These are phyloP conservation scores for Apiospora marii DNA, from an alignment of 2,329 filamentous ascomycete species.

Conservation along the genomic window DNA sequence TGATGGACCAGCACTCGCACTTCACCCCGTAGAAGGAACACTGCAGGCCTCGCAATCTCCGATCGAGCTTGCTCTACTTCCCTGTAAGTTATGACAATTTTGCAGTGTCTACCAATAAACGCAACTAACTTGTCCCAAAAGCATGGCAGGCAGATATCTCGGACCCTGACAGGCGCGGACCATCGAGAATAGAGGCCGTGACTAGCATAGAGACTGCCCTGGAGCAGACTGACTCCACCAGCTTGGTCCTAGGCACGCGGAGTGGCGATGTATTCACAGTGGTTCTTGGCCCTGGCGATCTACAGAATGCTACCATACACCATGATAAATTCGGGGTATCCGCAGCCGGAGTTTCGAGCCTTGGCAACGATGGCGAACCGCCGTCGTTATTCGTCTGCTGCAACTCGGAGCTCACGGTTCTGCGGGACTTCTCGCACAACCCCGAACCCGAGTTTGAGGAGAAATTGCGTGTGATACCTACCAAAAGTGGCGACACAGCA, in stretches of 20 bases:
- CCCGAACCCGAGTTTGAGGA: constrained; percentile 43
- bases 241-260: constrained; percentile 57
- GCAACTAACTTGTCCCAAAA: neutral
- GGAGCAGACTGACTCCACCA: constrained; percentile 37
- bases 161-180: neutral
- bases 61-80: neutral
- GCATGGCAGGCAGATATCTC: neutral
- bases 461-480: constrained; percentile 59
- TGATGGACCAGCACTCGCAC: constrained; percentile 31
- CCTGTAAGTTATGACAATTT: neutral
- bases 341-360: constrained; percentile 37
- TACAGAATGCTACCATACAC: constrained; percentile 28
- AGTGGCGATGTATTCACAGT: constrained; percentile 59
- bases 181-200: constrained; percentile 47
- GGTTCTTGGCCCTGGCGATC: constrained; percentile 30
- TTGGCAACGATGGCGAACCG: constrained; percentile 49
- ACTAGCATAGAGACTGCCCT: constrained; percentile 53
- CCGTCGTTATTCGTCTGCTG: constrained; percentile 53
- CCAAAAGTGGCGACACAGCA: constrained; percentile 56
- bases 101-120: neutral
- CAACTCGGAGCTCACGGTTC: constrained; percentile 37
- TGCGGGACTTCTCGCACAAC: neutral
- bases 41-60: neutral
- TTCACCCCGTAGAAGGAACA: constrained; percentile 30
- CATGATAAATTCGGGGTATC: constrained; percentile 39